These are phyloP conservation scores for Rhodocollybia butyracea DNA, from an alignment of 768 basidiomycete species.

Conservation along the genomic window DNA sequence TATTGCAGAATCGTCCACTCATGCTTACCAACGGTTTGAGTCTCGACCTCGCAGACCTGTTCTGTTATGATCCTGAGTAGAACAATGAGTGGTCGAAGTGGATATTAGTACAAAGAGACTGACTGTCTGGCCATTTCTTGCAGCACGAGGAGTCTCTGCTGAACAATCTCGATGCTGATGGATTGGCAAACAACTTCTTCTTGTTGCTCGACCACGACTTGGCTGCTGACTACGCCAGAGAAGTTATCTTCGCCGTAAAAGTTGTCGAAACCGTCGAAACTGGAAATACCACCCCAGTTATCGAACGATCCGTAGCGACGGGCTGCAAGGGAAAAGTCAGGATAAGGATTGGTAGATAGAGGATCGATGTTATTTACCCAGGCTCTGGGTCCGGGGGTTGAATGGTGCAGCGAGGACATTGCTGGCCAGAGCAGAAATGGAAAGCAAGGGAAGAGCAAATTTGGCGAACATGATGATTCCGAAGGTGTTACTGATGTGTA, in stretches of 20 bases:
- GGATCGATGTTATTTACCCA: conserved; percentile 19
- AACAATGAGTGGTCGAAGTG: neutral
- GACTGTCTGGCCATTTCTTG: conserved; percentile 25
- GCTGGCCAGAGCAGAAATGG: conserved; percentile 27
- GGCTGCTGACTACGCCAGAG: conserved; percentile 10
- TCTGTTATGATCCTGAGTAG: conserved; percentile 21
- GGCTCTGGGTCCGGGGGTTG: conserved; percentile 18
- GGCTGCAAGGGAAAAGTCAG: neutral
- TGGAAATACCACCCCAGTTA: conserved; percentile 15
- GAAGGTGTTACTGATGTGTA: neutral
- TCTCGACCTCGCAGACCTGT: conserved; percentile 27
- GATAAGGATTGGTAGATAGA: neutral
- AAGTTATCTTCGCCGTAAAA: conserved; percentile 19
- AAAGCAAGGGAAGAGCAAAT: conserved; percentile 28
- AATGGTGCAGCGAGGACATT: conserved; percentile 26
- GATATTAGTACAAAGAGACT: neutral
- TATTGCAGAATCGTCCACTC: conserved; percentile 1
- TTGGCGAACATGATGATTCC: conserved; percentile 34
- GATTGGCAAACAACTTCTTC: conserved; percentile 15
- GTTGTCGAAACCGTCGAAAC: conserved; percentile 11
- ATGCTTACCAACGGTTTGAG: conserved; percentile 22
- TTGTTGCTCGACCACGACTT: conserved; percentile 20
- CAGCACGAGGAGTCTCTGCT: conserved; percentile 24
- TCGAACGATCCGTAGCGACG: conserved; percentile 13
- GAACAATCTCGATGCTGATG: conserved; percentile 19